Conservation (phyloP, 2,329 filamentous ascomycete genomes). For the Biscogniauxia sp. region DNA sequence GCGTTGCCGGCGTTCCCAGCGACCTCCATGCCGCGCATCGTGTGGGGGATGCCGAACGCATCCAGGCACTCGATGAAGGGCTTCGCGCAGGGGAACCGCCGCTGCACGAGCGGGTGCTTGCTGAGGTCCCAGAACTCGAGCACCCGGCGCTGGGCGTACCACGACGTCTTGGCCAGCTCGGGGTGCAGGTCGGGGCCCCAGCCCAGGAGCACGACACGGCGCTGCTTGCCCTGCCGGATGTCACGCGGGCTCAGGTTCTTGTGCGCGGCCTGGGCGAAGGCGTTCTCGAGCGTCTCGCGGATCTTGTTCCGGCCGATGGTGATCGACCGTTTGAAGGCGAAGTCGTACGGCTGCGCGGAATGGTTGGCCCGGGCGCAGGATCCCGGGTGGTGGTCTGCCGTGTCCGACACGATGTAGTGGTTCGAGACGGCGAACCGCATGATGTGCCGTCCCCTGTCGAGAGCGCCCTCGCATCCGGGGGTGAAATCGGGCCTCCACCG, state of each 20-base stretch:
- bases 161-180: constrained; percentile 2
- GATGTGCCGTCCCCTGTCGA: constrained; percentile 11
- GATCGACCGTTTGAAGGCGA: constrained; percentile 12
- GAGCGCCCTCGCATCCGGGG: no score
- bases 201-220: constrained; percentile 6
- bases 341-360: constrained; percentile 14
- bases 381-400: constrained; percentile 11
- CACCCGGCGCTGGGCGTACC: constrained; percentile 2
- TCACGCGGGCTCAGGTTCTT: background rate
- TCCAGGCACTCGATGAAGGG: background rate
- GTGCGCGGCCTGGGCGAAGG: constrained; percentile 6
- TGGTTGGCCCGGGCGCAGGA: constrained; percentile 6
- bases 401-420: constrained; percentile 15
- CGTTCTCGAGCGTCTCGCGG: background rate
- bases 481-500: background rate
- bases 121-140: constrained; percentile 14
- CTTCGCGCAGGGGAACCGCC: background rate
- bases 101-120: background rate
- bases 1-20: constrained; percentile 15
- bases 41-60: constrained; percentile 9
- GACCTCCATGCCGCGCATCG: constrained; percentile 7
- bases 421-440: background rate
- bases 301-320: constrained; percentile 1
- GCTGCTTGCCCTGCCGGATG: background rate
- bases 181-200: constrained; percentile 9